A percentile compares a stretch with the other conserved stretches of the same genome.
Evolutionary conservation across 495 filamentous ascomycete species (phyloP).

Genomic region (Penicillium lagena): DNA sequence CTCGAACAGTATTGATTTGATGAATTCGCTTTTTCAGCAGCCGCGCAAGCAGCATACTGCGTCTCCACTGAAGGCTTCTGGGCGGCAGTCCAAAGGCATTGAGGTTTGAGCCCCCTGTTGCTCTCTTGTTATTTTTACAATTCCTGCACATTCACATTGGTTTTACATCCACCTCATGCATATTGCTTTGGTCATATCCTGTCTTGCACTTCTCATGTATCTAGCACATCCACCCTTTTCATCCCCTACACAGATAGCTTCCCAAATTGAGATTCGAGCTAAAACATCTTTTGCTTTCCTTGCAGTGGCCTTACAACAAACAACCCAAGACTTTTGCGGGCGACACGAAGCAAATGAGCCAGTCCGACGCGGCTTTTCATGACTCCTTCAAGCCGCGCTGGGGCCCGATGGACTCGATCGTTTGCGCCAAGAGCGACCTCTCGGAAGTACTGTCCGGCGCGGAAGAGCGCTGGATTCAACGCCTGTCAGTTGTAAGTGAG

Average conservation of each 20-base stretch:
- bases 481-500: slow-evolving; percentile 32
- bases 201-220: slow-evolving; percentile 13
- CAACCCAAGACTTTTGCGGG: slow-evolving; percentile 56
- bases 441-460: slow-evolving; percentile 14
- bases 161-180: slow-evolving; percentile 7
- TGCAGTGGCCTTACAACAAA: slow-evolving; percentile 85
- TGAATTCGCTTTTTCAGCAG: slow-evolving; percentile 77
- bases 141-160: slow-evolving; percentile 9
- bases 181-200: slow-evolving; percentile 6
- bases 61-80: slow-evolving; percentile 34
- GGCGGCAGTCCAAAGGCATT: slow-evolving; percentile 52
- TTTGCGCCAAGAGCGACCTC: slow-evolving; percentile 48
- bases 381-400: slow-evolving; percentile 69
- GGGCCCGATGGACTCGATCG: slow-evolving; percentile 65
- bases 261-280: slow-evolving; percentile 24
- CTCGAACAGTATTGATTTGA: slow-evolving; percentile 77
- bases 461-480: slow-evolving; percentile 25
- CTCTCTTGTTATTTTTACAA: slow-evolving; percentile 22
- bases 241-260: slow-evolving; percentile 17
- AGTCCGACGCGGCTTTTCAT: slow-evolving; percentile 54
- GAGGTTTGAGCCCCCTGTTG: slow-evolving; percentile 61
- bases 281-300: slow-evolving; percentile 31
- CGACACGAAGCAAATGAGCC: slow-evolving; percentile 50
- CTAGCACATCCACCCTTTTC: slow-evolving; percentile 7
- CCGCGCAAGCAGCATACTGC: slow-evolving; percentile 28